These are phyloP conservation scores for Mycena leptocephala DNA, from an alignment of 768 basidiomycete species.

Conservation along the genomic window DNA sequence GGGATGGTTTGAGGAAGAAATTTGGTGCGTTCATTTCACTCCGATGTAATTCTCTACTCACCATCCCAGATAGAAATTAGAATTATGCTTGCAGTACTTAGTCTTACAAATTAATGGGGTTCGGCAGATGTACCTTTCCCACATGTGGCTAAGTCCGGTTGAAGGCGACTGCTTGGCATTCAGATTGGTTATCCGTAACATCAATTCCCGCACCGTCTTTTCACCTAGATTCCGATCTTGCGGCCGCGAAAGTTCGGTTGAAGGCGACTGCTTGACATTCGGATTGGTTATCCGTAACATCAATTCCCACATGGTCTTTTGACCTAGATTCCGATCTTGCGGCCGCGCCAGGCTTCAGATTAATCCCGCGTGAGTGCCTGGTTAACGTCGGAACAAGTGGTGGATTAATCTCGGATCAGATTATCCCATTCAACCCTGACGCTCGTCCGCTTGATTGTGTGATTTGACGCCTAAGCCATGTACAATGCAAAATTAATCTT, in stretches of 20 bases:
- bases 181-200: background rate
- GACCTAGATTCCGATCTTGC: background rate
- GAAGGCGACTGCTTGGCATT: background rate
- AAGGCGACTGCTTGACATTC: background rate
- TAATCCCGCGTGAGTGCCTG: background rate
- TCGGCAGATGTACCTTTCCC: background rate
- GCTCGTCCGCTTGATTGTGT: background rate
- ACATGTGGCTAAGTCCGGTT: background rate
- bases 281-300: background rate
- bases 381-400: background rate
- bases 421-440: background rate
- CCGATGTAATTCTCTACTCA: background rate
- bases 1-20: background rate
- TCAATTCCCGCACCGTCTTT: background rate
- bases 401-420: background rate
- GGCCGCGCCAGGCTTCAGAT: background rate
- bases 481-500: background rate
- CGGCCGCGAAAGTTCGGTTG: no score
- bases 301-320: background rate
- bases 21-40: background rate
- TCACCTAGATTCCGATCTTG: no score
- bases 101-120: background rate
- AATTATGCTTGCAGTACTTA: background rate
- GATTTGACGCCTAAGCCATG: background rate
- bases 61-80: background rate